Base-by-base conservation (phyloP, 2,329 filamentous ascomycete species). In the Aureobasidium sp. region DNA sequence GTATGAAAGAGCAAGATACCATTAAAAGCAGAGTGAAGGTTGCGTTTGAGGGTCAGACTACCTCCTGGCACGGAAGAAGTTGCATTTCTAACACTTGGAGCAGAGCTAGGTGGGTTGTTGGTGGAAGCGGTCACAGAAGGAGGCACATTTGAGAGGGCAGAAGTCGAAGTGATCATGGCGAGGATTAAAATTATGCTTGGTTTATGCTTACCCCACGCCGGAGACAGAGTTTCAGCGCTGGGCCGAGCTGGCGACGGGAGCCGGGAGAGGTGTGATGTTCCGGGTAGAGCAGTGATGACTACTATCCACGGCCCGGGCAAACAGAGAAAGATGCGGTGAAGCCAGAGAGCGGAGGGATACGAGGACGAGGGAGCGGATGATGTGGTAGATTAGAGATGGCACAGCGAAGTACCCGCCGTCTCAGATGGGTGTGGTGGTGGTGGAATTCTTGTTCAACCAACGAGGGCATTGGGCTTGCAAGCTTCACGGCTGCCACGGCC, bases 1-100 rank as follows among this genome's bases (percentile, higher is more conserved):
- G 45, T 17, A 21, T 7, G 42, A 21, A 29, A 17, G 38, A 59
- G n/a, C n/a, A 35, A 65, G 68, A 65, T 60, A 72, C 70, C 69
- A 63, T 76, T 73, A 65, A 75, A 74, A 64, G 74, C 72, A 57
- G 72, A 69, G 65, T 72, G 71, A 40, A 72, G 69, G 63, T 69
- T 73, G 62, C 69, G 68, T 64, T 46, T 60, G 40, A 58, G 35
- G 33, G 47, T 45, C 13, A 57, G 23, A 42, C 15, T 38, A 46
- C 61, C 54, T 61, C 63, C 40, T 49, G 51, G 37, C 1, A 27
- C 50, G 9, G 59, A 49, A 15, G 50, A 31, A 46, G 45, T 61
- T 45, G 42, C 60, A 61, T 61, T 61, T 60, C 57, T 60, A 15
- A 53, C 46, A 29, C 57, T 60, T n/a, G 57, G 37, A 13, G 53